These are phyloP conservation scores for Candida chilensis DNA, from an alignment of 805 yeast genomes.

Conservation along the genomic window DNA sequence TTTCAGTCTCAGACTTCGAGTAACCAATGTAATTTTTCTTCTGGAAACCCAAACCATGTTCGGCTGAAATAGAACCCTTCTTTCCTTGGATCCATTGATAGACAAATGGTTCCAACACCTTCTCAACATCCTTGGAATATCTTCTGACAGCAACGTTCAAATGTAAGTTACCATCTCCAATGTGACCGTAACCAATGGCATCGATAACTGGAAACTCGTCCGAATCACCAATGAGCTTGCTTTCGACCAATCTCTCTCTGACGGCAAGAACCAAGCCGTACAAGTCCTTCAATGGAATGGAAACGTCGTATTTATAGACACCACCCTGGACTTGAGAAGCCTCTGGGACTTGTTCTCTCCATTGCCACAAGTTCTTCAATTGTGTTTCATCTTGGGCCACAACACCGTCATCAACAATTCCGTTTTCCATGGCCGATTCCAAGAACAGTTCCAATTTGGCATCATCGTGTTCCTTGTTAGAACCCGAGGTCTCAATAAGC, in stretches of 20 bases:
- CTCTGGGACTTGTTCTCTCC: slow-evolving; percentile 95
- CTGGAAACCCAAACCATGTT: slow-evolving; percentile 96
- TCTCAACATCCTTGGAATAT: slow-evolving; percentile 73
- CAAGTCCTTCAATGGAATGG: slow-evolving; percentile 75
- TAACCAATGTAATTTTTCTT: slow-evolving; percentile 86
- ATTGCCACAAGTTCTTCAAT: slow-evolving; percentile 74
- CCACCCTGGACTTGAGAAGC: slow-evolving; percentile 83
- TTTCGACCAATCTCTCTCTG: slow-evolving; percentile 46
- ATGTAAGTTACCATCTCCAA: slow-evolving; percentile 96
- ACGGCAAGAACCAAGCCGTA: slow-evolving; percentile 78
- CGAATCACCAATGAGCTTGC: slow-evolving; percentile 53
- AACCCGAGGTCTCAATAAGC: slow-evolving; percentile 92
- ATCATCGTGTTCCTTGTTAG: slow-evolving; percentile 88
- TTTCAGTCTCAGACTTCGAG: slow-evolving; percentile 66
- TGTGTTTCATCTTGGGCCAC: slow-evolving; percentile 95
- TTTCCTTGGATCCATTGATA: slow-evolving; percentile 76
- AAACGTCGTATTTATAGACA: slow-evolving; percentile 94
- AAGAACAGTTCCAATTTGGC: slow-evolving; percentile 80
- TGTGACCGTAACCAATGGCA: slow-evolving; percentile 96
- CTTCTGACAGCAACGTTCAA: slow-evolving; percentile 85
- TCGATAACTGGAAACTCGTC: slow-evolving; percentile 72
- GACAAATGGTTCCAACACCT: slow-evolving; percentile 84
- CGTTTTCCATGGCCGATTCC: slow-evolving; percentile 79
- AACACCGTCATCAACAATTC: slow-evolving; percentile 83
- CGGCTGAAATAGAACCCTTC: slow-evolving; percentile 91